Conservation (phyloP, 2,329 filamentous ascomycete species). For the Fusarium setosum region DNA sequence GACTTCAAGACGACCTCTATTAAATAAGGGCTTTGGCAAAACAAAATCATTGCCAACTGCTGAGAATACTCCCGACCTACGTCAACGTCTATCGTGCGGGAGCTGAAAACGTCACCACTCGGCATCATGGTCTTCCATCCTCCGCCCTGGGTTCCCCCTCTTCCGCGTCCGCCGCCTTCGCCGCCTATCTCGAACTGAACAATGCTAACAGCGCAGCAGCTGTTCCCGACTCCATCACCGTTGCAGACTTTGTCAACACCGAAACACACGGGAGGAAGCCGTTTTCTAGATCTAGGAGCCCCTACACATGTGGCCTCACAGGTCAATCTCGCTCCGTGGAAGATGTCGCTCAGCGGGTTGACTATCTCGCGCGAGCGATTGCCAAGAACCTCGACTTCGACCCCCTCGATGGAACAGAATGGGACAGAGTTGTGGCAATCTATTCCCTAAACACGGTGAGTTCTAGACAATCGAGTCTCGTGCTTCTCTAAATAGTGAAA, state of each 20-base stretch:
- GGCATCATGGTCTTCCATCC: conserved; percentile 19
- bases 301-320: conserved; percentile 81
- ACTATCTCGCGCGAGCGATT: conserved; percentile 76
- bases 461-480: conserved; percentile 19
- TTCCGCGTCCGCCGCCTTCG: conserved; percentile 2
- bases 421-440: conserved; percentile 82
- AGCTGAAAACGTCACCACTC: too few relatives aligned
- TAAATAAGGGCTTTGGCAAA: too few relatives aligned
- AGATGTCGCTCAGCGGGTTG: conserved; percentile 74
- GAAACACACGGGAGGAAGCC: conserved; percentile 59
- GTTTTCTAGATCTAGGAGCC: conserved; percentile 71
- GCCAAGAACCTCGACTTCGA: conserved; percentile 73
- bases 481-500: not conserved
- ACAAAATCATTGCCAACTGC: too few relatives aligned
- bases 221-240: conserved; percentile 53
- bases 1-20: too few relatives aligned
- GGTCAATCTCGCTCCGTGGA: conserved; percentile 72
- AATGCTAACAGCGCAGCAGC: not conserved
- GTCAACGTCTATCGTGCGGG: too few relatives aligned
- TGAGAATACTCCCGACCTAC: too few relatives aligned
- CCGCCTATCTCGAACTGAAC: not conserved
- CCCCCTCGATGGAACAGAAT: conserved; percentile 77
- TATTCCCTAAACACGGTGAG: conserved; percentile 83
- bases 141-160: conserved; percentile 20
- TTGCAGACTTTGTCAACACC: conserved; percentile 81